phyloP scores from a whole-genome alignment of 2,329 filamentous ascomycete genomes.

The Microascus cirrosus region DNA sequence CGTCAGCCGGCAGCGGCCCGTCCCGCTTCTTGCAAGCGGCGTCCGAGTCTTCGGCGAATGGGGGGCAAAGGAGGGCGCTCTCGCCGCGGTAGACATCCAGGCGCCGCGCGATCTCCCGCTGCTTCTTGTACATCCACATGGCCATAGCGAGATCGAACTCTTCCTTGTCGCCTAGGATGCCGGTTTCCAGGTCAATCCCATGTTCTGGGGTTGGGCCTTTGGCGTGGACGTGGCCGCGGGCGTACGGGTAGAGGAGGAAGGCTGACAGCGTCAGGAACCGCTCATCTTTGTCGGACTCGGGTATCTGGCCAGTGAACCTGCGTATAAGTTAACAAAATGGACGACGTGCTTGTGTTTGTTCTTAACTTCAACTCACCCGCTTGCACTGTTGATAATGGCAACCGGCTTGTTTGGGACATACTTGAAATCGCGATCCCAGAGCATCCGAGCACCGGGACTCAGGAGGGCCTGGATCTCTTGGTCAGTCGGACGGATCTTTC shows the following conservation, averaged over 20 bases:
- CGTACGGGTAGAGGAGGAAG: conserved; percentile 49
- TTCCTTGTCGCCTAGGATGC: conserved; percentile 34
- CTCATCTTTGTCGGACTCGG: conserved; percentile 17
- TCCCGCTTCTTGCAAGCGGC: conserved; percentile 34
- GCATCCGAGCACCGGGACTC: conserved; percentile 29
- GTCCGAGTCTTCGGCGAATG: conserved; percentile 27
- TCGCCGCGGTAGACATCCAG: conserved; percentile 42
- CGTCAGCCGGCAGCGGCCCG: conserved; percentile 16
- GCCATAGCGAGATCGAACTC: conserved; percentile 49
- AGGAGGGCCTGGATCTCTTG: conserved; percentile 37
- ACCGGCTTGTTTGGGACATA: conserved; percentile 13
- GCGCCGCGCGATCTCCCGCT: conserved; percentile 49
- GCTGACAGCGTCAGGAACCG: conserved; percentile 39
- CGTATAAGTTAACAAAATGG: background rate
- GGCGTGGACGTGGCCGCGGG: conserved; percentile 48
- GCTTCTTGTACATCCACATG: conserved; percentile 54
- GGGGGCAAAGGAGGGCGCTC: conserved; percentile 27
- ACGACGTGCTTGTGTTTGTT: background rate
- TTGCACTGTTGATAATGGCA: conserved; percentile 11
- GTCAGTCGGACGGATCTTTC: conserved; percentile 42
- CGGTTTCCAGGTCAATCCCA: conserved; percentile 36
- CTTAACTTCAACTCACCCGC: conserved; percentile 8
- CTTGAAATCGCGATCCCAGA: conserved; percentile 40
- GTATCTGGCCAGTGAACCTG: conserved; percentile 20
- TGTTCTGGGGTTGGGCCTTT: conserved; percentile 21